phyloP scores from a whole-genome alignment of 768 basidiomycete species.

The Auricularia heimuer region DNA sequence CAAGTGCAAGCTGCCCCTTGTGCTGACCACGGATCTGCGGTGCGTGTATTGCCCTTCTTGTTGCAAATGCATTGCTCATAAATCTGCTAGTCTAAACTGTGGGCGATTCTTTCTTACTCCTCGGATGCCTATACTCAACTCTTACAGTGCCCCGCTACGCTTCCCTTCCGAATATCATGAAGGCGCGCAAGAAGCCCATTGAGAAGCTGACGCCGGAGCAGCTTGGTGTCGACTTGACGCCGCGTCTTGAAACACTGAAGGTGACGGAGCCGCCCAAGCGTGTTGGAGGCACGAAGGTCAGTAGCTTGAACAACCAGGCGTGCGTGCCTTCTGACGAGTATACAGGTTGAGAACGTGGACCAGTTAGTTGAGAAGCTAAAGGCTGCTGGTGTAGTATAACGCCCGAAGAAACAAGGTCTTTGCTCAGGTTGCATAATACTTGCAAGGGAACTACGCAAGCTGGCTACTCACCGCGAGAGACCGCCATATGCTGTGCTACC shows the following conservation, averaged over 20 bases:
- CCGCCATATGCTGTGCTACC: too few relatives aligned
- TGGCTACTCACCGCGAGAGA: too few relatives aligned
- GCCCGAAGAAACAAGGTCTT: too few relatives aligned
- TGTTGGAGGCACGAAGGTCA: conserved; percentile 81
- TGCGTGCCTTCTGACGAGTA: too few relatives aligned
- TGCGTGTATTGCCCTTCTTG: conserved; percentile 27
- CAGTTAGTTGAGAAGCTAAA: not conserved
- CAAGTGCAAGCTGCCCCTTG: conserved; percentile 64
- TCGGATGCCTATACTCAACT: conserved; percentile 2
- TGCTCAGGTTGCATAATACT: too few relatives aligned
- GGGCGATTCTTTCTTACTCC: conserved; percentile 3
- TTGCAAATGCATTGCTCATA: conserved; percentile 2
- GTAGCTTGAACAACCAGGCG: too few relatives aligned
- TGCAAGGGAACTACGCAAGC: too few relatives aligned
- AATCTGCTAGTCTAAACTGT: conserved; percentile 58
- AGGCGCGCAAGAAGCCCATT: conserved; percentile 98
- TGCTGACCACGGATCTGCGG: conserved; percentile 91
- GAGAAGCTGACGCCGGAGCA: conserved; percentile 73
- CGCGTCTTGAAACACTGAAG: conserved; percentile 75
- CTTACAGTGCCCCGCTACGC: conserved; percentile 86
- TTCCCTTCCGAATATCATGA: conserved; percentile 95
- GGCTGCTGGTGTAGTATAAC: not conserved
- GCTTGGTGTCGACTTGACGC: conserved; percentile 74
- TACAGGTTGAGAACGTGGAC: not conserved
- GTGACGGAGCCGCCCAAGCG: conserved; percentile 86